These are phyloP conservation scores for Sugiyamaella smithiae DNA, from an alignment of 805 yeast genomes.

Conservation along the genomic window DNA sequence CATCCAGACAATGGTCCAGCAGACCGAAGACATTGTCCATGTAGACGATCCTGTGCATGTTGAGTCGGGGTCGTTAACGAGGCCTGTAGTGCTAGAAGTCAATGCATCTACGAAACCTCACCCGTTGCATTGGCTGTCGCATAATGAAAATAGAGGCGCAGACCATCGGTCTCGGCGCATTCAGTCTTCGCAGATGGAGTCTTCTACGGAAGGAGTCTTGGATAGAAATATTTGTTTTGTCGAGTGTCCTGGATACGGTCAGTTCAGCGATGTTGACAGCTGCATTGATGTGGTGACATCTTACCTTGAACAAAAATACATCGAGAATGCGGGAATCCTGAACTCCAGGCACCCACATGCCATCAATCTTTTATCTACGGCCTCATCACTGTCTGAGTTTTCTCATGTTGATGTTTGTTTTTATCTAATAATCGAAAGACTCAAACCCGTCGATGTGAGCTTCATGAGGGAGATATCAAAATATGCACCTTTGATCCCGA, in stretches of 20 bases:
- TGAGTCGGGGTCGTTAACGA: not conserved
- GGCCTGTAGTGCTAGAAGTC: slow-evolving; percentile 8
- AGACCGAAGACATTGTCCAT: slow-evolving; percentile 35
- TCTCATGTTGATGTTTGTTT: slow-evolving; percentile 28
- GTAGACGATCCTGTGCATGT: slow-evolving; percentile 20
- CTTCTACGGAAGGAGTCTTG: slow-evolving; percentile 20
- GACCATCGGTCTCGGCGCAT: slow-evolving; percentile 5
- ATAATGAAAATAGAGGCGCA: not conserved
- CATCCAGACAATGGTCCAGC: slow-evolving; percentile 76
- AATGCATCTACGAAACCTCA: slow-evolving; percentile 29
- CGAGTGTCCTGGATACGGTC: slow-evolving; percentile 25
- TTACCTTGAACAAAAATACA: slow-evolving; percentile 27
- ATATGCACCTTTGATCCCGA: slow-evolving; percentile 25
- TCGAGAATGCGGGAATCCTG: slow-evolving; percentile 22
- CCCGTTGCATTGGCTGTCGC: slow-evolving; percentile 21
- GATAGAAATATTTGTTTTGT: slow-evolving; percentile 28
- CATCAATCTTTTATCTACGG: slow-evolving; percentile 21
- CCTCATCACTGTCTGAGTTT: slow-evolving; percentile 24
- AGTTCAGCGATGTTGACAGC: slow-evolving; percentile 12
- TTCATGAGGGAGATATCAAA: slow-evolving; percentile 19
- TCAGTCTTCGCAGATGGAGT: slow-evolving; percentile 16
- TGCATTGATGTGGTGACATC: slow-evolving; percentile 19
- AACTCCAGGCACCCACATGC: slow-evolving; percentile 24
- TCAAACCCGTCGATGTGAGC: slow-evolving; percentile 23
- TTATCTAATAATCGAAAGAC: slow-evolving; percentile 19